Percentiles rank a stretch among this genome's conserved stretches.
Conservation (phyloP, 1,139 yeast genomes). For the Spencermartinsiella ligniputridi region DNA sequence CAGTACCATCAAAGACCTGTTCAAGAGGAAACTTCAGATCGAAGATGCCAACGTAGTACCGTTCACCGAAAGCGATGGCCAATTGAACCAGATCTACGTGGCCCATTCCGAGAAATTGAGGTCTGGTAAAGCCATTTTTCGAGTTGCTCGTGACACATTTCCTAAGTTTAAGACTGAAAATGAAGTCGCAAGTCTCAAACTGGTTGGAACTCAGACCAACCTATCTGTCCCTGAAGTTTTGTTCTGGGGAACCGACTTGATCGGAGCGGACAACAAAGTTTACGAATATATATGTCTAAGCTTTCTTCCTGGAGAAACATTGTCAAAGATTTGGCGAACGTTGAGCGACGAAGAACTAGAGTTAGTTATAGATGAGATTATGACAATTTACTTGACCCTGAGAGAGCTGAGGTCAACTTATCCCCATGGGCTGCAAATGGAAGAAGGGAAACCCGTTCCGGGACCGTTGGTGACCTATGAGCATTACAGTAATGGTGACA, state of each 20-base stretch:
- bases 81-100: slow-evolving; percentile 1
- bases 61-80: slow-evolving; percentile 1
- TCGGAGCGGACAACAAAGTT: neutral
- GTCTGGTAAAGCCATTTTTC: slow-evolving; percentile 1
- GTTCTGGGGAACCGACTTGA: slow-evolving; percentile 2
- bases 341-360: neutral
- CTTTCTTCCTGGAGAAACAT: slow-evolving; percentile 2
- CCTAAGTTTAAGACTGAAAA: slow-evolving; percentile 3
- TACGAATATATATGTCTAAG: slow-evolving; percentile 1
- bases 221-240: slow-evolving; percentile 4
- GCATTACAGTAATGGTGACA: neutral
- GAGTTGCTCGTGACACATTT: neutral
- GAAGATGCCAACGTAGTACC: neutral
- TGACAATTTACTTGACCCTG: neutral
- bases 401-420: neutral
- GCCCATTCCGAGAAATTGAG: neutral
- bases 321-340: slow-evolving; percentile 1
- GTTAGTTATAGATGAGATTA: neutral
- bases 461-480: slow-evolving; percentile 4
- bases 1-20: neutral
- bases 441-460: neutral
- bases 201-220: neutral
- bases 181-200: slow-evolving; percentile 2
- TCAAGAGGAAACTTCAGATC: neutral
- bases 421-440: neutral